Base-by-base conservation (phyloP, 2,329 filamentous ascomycete genomes). In the Ascochyta koolunga region DNA sequence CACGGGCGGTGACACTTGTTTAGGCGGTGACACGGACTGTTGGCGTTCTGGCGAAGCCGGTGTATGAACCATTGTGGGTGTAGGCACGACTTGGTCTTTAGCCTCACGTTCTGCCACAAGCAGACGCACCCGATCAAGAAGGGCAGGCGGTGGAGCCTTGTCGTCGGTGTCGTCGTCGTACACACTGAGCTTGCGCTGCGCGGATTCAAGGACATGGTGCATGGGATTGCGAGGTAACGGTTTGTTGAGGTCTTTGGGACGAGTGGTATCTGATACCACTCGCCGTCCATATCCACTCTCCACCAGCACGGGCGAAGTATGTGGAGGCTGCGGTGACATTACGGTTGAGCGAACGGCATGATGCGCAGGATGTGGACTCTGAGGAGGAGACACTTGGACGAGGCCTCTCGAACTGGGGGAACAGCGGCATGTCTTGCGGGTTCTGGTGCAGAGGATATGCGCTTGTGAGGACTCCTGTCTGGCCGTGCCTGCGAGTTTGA, bases 371-470 rank as follows among this genome's bases (percentile, higher is more conserved):
- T 38, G 64, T 32, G 65, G 66, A 36, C 62, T 71, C 19, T 59
- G 50, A 1, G 66, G 61, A 11, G 68, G 63, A 5, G 61, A 63
- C 2, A 66, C n/a, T 31, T 69, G 59, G 2, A 63, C 57, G 21
- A 66, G 65, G 19, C 59, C 60, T 21, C 60, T 56, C 8, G 60
- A 59, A 21, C 53, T 56, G 1, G 58, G 16, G 61, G 50, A 2
- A 19, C 22, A 15, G 22, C 10, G 3, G 31, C 19, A 24, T 33
- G 37, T 10, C 47, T 60, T 13, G 54, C 51, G 19, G 69, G 29
- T 47, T 73, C 71, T 1, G 72, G 72, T 5, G 71, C 72, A 10
- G 72, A 75, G 9, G 65, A 64, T n/a, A 71, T 65, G 18, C 72
- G 69, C 53, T 67, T 71, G 43, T 70, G 68, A 27, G 57, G 58